phyloP scores from a whole-genome alignment of 1,284 basidiomycete genomes.

The Rhizoctonia solani region DNA sequence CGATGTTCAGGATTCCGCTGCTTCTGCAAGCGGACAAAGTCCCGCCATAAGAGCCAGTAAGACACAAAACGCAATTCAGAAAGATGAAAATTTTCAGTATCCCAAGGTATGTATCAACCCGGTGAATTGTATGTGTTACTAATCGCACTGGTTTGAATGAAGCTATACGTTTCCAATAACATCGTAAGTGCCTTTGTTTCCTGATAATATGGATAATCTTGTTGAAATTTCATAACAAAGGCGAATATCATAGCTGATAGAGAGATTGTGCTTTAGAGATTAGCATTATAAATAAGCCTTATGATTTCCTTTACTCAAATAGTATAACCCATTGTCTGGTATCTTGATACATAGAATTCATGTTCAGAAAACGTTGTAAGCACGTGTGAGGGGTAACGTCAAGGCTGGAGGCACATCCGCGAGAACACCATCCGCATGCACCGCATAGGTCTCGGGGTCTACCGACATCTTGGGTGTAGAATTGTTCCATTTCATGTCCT shows the following conservation, averaged over 20 bases:
- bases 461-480: conserved; percentile 81
- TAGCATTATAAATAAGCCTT: too few relatives aligned
- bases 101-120: background rate
- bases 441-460: conserved; percentile 92
- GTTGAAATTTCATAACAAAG: background rate
- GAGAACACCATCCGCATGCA: conserved; percentile 77
- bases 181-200: conserved; percentile 2
- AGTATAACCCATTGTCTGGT: too few relatives aligned
- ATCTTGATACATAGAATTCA: too few relatives aligned
- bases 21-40: background rate
- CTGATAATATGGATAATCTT: background rate
- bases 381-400: conserved; percentile 67
- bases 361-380: conserved; percentile 73
- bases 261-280: too few relatives aligned
- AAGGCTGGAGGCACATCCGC: conserved; percentile 79
- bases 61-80: background rate
- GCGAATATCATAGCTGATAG: background rate
- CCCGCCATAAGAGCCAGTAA: background rate
- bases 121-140: background rate
- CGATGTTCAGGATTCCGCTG: background rate
- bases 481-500: conserved; percentile 93
- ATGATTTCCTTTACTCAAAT: too few relatives aligned
- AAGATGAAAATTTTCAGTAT: background rate
- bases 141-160: background rate
- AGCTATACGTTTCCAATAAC: conserved; percentile 11